Evolutionary conservation across 305 asterid species (phyloP), one percentile per base, ranked within the genome.

Genomic region (Ajuga reptans): DNA sequence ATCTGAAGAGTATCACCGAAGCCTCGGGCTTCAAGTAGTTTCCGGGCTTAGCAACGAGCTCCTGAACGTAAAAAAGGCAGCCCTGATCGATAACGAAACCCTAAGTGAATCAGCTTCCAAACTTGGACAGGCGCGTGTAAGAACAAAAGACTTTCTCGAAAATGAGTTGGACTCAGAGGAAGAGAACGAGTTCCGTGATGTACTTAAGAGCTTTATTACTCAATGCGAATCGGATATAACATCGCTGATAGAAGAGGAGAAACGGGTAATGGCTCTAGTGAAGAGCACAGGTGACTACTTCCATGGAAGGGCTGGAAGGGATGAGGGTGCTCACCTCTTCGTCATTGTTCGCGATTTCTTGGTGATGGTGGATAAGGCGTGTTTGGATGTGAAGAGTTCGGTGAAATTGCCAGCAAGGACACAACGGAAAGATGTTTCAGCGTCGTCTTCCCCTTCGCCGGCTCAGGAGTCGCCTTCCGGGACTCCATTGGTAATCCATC

Each of bases 231-330:
- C 75, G 3, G 91, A 93, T 5, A 64, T 82, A n/a, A 31, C 64
- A 24, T 81, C 75, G 84, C 53, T 89, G 51, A 37, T 69, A 6
- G 90, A 83, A 58, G 97, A 91, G 68, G 99, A 91, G 73, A 84
- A 84, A 37, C 77, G 87, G 76, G 84, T 93, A 65, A 87, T 83
- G 89, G 86, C 58, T 65, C 58, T 91, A 75, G 92, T 87, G 57
- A 89, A 81, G 85, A 84, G 86, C 78, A 91, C 96, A 0, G 96
- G 96, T 52, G 99, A 93, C 71, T 93, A 93, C 77, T 93, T 91
- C 80, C 91, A 93, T 10, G 99, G 96, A 8, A 84, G 83, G 70
- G 78, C 92, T 2, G 93, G 89, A 43, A 84, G 74, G 70, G 95
- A 89, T 2, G 99, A 93, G 74, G 92, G 90, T 3, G 67, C 79